A percentile compares a stretch with the other conserved stretches of the same genome.
These are phyloP conservation scores for Argentina anserina DNA, from an alignment of 306 rosid species.

Conservation along the genomic window DNA sequence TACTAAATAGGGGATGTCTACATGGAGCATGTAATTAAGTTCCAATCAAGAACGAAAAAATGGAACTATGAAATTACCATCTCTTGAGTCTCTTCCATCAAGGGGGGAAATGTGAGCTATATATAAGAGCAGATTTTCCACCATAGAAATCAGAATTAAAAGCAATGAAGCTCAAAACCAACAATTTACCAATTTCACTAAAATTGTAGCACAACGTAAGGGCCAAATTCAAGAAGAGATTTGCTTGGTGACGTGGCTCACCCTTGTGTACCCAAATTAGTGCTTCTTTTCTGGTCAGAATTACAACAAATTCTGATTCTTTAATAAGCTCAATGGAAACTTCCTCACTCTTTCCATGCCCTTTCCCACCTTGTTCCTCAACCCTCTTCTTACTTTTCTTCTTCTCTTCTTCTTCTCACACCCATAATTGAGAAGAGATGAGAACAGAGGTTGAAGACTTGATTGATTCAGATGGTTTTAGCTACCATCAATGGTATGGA, in stretches of 20 bases:
- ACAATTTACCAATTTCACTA: neutral
- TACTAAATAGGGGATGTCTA: too few relatives aligned
- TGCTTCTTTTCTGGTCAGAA: neutral
- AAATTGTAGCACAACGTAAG: neutral
- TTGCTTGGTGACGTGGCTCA: slow-evolving; percentile 20
- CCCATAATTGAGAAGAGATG: slow-evolving; percentile 5
- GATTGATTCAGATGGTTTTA: slow-evolving; percentile 7
- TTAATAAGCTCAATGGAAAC: slow-evolving; percentile 1
- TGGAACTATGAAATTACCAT: too few relatives aligned
- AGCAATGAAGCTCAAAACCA: slow-evolving; percentile 1
- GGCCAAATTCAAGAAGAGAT: neutral
- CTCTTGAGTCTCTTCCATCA: too few relatives aligned
- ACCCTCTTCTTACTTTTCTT: neutral
- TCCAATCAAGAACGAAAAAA: too few relatives aligned
- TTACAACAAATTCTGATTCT: neutral
- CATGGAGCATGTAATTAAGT: too few relatives aligned
- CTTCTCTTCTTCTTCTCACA: neutral
- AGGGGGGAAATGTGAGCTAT: too few relatives aligned
- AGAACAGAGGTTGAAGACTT: neutral
- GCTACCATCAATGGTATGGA: slow-evolving; percentile 19
- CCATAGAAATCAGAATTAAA: neutral
- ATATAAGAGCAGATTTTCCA: neutral
- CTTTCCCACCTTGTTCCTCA: neutral
- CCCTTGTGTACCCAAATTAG: slow-evolving; percentile 6
- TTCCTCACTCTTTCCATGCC: slow-evolving; percentile 6